Conservation (phyloP, 148 eudicot genomes). For the Selenicereus undatus region DNA sequence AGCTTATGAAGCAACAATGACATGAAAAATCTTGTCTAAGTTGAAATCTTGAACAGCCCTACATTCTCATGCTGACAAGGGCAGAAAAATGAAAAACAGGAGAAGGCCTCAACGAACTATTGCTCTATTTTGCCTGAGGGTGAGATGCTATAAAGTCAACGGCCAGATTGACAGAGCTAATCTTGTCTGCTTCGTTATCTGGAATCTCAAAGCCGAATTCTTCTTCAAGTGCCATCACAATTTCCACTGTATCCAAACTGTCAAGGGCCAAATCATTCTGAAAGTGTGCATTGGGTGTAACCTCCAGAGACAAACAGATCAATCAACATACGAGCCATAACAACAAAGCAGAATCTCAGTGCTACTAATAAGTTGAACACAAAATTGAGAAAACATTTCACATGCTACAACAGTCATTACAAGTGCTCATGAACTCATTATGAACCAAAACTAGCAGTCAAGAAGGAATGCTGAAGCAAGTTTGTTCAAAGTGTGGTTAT, state of each 20-base stretch:
- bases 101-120: neutral
- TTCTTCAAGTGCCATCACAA: conserved; percentile 91
- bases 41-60: conserved; percentile 10
- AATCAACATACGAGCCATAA: neutral
- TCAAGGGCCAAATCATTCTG: conserved; percentile 87
- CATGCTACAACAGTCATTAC: no score
- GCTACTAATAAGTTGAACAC: no score
- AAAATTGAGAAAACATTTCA: no score
- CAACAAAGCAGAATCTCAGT: neutral
- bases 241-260: conserved; percentile 85
- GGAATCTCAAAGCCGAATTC: conserved; percentile 91
- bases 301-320: conserved; percentile 38
- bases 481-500: no score
- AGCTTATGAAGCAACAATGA: neutral
- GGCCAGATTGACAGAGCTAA: conserved; percentile 70
- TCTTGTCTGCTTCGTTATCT: conserved; percentile 91
- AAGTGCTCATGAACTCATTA: no score
- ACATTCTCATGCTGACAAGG: conserved; percentile 5
- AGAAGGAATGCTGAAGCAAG: no score
- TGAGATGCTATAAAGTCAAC: conserved; percentile 95
- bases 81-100: neutral
- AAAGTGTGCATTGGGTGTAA: conserved; percentile 73
- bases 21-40: conserved; percentile 4
- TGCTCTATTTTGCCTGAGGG: conserved; percentile 78
- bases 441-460: no score